Base-by-base conservation (phyloP, 352 stramenopile species). In the Detonula confervacea region DNA sequence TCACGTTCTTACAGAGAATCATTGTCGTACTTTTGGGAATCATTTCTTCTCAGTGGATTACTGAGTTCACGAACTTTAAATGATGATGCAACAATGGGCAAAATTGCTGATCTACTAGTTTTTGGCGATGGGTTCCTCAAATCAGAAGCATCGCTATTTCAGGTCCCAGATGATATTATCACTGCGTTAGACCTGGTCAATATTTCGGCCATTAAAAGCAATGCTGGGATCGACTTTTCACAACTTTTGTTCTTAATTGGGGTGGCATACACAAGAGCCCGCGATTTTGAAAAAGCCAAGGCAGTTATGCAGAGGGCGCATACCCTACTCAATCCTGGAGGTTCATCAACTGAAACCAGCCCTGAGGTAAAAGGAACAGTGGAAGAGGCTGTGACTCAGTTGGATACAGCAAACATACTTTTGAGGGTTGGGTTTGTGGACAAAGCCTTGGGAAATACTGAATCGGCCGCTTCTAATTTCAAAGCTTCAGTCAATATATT, bases 1-100 rank as follows among this genome's bases (percentile, higher is more conserved):
- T 59, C 59, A 16, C 71, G 74, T 25, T 66, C 72, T 68, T 87
- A 87, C 59, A 56, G 61, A 18, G 46, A 37, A 29, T 75, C 81
- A 35, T 60, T 87, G 29, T 87, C 81, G 5, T 84, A 84, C 51
- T 83, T 63, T 67, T 87, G 66, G 62, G 81, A 87, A 77, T 71
- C 70, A 68, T 22, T 87, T 39, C 60, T 83, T 22, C 55, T 87
- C 29, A 67, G 44, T 44, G n/a, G 46, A n/a, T 64, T 77, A 29
- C 44, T 80, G 0, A 49, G 57, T 63, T 59, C 37, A 39, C 64
- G 39, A 54, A 47, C 6, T 39, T 76, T 33, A 22, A 35, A 51
- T 47, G 47, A 66, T 54, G 7, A 39, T 51, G 46, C 46, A 52
- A 73, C 20, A 12, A 14, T 18, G 24, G 25, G 27, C 12, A 52